Conservation (phyloP, 2,329 filamentous ascomycete species). For the Diplocarpon mali region DNA sequence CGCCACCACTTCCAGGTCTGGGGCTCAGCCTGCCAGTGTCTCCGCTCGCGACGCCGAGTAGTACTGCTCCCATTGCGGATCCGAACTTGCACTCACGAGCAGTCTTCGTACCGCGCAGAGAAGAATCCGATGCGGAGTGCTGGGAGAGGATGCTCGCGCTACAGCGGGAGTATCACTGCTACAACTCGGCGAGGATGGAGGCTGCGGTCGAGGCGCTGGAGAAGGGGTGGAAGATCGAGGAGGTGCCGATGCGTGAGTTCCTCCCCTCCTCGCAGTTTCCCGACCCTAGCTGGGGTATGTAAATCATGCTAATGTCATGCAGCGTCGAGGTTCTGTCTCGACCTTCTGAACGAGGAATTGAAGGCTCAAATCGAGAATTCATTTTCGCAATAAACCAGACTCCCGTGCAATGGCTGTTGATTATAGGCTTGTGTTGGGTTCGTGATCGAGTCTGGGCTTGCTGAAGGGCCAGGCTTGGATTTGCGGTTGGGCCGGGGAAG, state of each 20-base stretch:
- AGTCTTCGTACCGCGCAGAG: neutral
- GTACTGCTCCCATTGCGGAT: neutral
- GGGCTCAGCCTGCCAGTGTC: conserved; percentile 1
- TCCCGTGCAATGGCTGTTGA: neutral
- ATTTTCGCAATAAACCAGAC: neutral
- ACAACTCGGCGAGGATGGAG: conserved; percentile 25
- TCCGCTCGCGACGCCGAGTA: neutral
- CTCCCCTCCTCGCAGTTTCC: neutral
- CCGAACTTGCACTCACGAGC: neutral
- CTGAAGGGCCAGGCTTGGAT: neutral
- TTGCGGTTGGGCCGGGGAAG: no score
- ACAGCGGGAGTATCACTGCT: conserved; percentile 25
- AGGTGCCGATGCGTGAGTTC: conserved; percentile 21
- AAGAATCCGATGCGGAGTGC: conserved; percentile 18
- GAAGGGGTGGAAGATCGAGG: conserved; percentile 16
- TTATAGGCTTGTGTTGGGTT: neutral
- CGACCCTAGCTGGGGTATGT: neutral
- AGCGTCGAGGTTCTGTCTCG: conserved; percentile 25
- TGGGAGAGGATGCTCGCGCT: conserved; percentile 24
- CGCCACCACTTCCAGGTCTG: conserved; percentile 7
- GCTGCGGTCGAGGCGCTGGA: conserved; percentile 25
- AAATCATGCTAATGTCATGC: neutral
- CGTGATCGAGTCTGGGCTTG: neutral
- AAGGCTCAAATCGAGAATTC: conserved; percentile 15
- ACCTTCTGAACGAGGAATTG: conserved; percentile 25